Evolutionary conservation across 139 green algal species (phyloP), one percentile per base, ranked within the genome.

Genomic region (Tetradesmus lagerheimii): DNA sequence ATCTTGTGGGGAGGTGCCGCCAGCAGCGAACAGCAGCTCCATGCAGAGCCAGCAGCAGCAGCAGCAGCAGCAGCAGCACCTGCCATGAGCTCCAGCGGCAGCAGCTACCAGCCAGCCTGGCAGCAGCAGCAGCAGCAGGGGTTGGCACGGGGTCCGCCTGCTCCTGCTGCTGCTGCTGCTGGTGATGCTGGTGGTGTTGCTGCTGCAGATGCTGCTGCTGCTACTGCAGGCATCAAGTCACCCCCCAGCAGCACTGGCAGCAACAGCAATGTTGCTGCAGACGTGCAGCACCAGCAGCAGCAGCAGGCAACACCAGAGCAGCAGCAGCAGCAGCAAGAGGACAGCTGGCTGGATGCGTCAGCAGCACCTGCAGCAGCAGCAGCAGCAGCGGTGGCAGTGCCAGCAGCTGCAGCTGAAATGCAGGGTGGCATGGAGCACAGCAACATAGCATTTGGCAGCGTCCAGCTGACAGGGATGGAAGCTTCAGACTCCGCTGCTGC

Each of bases 131-230:
- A 23, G 38, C 35, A 78, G 53, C 50, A 29, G 80, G 18, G 29
- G 0, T 14, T 20, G 16, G 29, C 11, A 2, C 25, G 41, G 27
- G 41, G 16, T 37, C 53, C 82, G 31, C 57, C 53, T 53, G 35
- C 57, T 53, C 18, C 80, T 47, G 25, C 16, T 82, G 76, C 76
- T n/a, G 76, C 76, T n/a, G 76, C 53, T 87, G 81, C 53, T 37
- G 53, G 29, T 77, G 47, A 47, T 53, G 31, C 81, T 76, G 53
- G 34, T 57, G 29, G 66, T 35, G 29, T 14, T 75, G 62, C 11
- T 75, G 20, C 11, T 75, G 64, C 15, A 4, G n/a, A 23, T 35
- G 66, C 25, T 77, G 66, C n/a, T 79, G 29, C 71, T 25, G 0
- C 12, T 2, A 75, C 16, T n/a, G n/a, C n/a, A n/a, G 18, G 74